Base-by-base conservation (phyloP, 2,329 filamentous ascomycete species). In the Mycosphaerella arachidis region DNA sequence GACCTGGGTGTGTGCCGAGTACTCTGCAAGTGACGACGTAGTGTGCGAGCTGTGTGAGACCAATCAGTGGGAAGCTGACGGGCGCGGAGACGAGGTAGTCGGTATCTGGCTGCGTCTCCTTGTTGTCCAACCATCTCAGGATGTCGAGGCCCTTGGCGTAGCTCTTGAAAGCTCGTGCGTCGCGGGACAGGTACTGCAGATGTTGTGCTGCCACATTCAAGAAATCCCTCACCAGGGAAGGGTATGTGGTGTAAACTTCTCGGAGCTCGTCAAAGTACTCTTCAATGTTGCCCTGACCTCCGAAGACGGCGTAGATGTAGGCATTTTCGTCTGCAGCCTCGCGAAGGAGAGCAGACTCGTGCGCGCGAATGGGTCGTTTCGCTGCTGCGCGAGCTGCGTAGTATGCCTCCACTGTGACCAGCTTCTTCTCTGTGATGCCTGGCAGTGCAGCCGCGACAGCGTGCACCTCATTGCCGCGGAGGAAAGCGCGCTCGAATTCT, bases 221-320 rank as follows among this genome's bases (percentile, higher is more conserved):
- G 65, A 97, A 86, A 66, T 95, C 91, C 67, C 91, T 89, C 5
- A 97, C 86, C 67, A 99, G 95, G 30, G 89, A 89, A 12, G 90
- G 88, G 78, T 99, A 99, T 61, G 92, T 96, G 70, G 82, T 86
- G 80, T 93, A 93, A 60, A 97, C 85, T 75, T 96, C 89, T 58
- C 94, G 87, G 63, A 99, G 84, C 80, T 99, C 94, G 68, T 99
- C 93, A 71, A 99, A 99, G 78, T 99, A 99, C 78, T 99, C 95
- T 77, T 99, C 93, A 65, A 99, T 97, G 77, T 99, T 99, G 69
- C 94, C 94, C 76, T 99, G 94, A 6, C 94, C 94, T 61, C 94
- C 94, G 68, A 97, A 96, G 63, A 99, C 92, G 66, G 88, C 92
- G 80, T 96, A 99, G 61, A 99, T 85, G 69, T 86, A 88, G 57